Evolutionary conservation across 225 moss, liverwort and hornwort genomes (phyloP).

Genomic region (Marchantia paleacea): DNA sequence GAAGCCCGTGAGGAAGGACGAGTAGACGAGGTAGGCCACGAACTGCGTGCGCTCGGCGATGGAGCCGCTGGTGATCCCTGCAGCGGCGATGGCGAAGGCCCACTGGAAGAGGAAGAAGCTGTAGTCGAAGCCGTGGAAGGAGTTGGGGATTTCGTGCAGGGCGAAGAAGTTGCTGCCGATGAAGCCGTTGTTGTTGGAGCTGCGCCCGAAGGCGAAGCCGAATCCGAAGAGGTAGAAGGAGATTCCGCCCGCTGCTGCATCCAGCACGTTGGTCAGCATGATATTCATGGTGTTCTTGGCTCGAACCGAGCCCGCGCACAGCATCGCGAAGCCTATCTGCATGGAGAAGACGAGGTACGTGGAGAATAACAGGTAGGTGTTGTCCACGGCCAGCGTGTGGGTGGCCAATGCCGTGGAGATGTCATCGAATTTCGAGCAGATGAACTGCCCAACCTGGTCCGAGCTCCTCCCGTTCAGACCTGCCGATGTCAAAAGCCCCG

Average conservation of each 20-base stretch:
- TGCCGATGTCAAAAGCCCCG: slow-evolving; percentile 33
- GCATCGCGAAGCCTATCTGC: slow-evolving; percentile 82
- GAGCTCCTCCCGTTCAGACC: slow-evolving; percentile 14
- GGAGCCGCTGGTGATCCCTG: slow-evolving; percentile 69
- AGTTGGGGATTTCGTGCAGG: slow-evolving; percentile 34
- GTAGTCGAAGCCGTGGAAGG: slow-evolving; percentile 33
- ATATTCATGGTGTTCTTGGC: slow-evolving; percentile 85
- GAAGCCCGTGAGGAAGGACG: slow-evolving; percentile 64
- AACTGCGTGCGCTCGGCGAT: slow-evolving; percentile 76
- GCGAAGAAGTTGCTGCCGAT: slow-evolving; percentile 65
- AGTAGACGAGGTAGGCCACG: slow-evolving; percentile 63
- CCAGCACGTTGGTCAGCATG: slow-evolving; percentile 72
- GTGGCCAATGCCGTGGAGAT: slow-evolving; percentile 29
- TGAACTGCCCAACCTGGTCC: slow-evolving; percentile 30
- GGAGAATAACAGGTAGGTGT: slow-evolving; percentile 54
- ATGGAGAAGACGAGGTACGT: slow-evolving; percentile 71
- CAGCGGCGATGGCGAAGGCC: slow-evolving; percentile 78
- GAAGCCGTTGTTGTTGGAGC: slow-evolving; percentile 49
- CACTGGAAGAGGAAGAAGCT: slow-evolving; percentile 73
- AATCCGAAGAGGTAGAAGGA: slow-evolving; percentile 73
- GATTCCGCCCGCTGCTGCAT: slow-evolving; percentile 64
- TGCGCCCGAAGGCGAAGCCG: slow-evolving; percentile 64
- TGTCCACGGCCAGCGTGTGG: slow-evolving; percentile 44
- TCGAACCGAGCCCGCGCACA: slow-evolving; percentile 70
- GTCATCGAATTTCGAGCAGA: slow-evolving; percentile 43